phyloP scores from a whole-genome alignment of 2,329 filamentous ascomycete genomes.

The Bipolaris sorokiniana region DNA sequence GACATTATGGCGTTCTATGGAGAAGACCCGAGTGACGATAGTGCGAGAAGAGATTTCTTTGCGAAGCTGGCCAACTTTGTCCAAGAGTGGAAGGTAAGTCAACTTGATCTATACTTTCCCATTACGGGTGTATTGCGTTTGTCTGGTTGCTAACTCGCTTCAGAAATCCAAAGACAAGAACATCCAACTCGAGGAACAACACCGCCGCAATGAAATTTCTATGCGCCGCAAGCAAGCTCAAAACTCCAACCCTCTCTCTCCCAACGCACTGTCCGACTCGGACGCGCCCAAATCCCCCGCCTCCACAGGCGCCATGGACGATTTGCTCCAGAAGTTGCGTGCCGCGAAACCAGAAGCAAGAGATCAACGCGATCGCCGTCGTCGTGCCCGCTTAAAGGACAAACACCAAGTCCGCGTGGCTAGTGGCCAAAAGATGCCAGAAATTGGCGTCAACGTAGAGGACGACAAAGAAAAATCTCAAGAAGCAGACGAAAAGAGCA shows the following conservation, averaged over 20 bases:
- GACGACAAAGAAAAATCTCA: constrained; percentile 28
- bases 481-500: constrained; percentile 51
- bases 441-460: constrained; percentile 63
- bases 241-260: constrained; percentile 60
- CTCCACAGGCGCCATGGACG: constrained; percentile 92
- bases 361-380: constrained; percentile 86
- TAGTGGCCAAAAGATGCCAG: constrained; percentile 86
- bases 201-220: constrained; percentile 84
- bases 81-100: constrained; percentile 80
- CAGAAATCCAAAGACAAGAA: constrained; percentile 94
- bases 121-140: not conserved
- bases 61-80: constrained; percentile 90
- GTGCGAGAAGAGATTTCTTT: constrained; percentile 94
- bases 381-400: constrained; percentile 87
- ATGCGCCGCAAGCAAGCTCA: constrained; percentile 77
- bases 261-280: constrained; percentile 54
- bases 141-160: constrained; percentile 10
- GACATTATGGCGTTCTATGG: constrained; percentile 97
- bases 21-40: constrained; percentile 90
- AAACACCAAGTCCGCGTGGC: constrained; percentile 87
- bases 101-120: not conserved
- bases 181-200: constrained; percentile 77
- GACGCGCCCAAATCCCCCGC: constrained; percentile 64
- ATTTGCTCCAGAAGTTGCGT: constrained; percentile 89
- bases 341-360: constrained; percentile 88